A percentile compares a stretch with the other conserved stretches of the same genome.
Conservation (phyloP, 2,329 filamentous ascomycete genomes). For the Ophiobolus disseminans region DNA sequence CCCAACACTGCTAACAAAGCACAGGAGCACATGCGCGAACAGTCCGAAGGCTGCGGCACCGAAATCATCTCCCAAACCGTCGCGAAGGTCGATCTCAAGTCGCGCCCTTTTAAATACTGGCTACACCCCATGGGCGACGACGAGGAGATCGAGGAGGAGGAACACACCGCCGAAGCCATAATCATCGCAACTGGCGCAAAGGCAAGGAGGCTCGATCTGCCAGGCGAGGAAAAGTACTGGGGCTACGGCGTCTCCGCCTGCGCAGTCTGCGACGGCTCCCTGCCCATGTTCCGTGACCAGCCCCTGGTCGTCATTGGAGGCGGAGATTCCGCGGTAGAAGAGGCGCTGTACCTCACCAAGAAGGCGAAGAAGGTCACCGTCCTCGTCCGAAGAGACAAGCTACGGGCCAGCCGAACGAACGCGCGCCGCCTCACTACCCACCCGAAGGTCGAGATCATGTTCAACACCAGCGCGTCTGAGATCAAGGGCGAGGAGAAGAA, state of each 20-base stretch:
- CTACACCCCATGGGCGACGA: constrained; percentile 76
- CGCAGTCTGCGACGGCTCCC: constrained; percentile 94
- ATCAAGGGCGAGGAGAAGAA: constrained; percentile 81
- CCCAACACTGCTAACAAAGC: constrained; percentile 16
- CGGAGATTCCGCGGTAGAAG: constrained; percentile 95
- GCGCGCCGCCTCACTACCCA: constrained; percentile 81
- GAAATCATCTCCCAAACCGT: constrained; percentile 93
- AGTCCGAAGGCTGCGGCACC: constrained; percentile 92
- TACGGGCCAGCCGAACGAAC: constrained; percentile 92
- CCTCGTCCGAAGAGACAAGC: constrained; percentile 83
- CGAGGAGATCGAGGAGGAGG: constrained; percentile 71
- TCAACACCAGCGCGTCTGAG: constrained; percentile 81
- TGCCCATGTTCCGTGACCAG: constrained; percentile 97
- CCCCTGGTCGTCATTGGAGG: constrained; percentile 94
- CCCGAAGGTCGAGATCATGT: constrained; percentile 89
- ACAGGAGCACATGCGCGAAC: constrained; percentile 85
- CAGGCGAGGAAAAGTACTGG: constrained; percentile 96
- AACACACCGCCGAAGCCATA: constrained; percentile 85
- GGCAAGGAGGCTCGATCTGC: constrained; percentile 79
- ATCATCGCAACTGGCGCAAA: constrained; percentile 97
- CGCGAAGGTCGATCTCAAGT: constrained; percentile 79
- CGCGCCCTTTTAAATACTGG: constrained; percentile 91
- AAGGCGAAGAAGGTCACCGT: constrained; percentile 96
- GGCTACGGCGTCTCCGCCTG: constrained; percentile 95
- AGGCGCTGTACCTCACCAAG: constrained; percentile 96